Evolutionary conservation across 1,284 basidiomycete species (phyloP).

Genomic region (Ganoderma multipileum): DNA sequence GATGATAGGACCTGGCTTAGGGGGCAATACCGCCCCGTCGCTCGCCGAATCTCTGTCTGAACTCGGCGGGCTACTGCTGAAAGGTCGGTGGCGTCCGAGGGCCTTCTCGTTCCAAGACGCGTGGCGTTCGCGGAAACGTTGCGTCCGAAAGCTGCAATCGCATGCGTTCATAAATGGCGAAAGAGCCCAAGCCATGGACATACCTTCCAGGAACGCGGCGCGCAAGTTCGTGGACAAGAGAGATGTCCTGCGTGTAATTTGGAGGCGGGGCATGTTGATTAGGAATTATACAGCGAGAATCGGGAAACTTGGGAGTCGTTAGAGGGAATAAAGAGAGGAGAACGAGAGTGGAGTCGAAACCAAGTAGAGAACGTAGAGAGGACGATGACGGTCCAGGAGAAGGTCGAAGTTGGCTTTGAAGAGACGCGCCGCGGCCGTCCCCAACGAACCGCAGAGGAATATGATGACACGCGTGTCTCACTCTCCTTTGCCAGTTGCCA

Average conservation of each 20-base stretch:
- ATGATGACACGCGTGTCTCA: not conserved
- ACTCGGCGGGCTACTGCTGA: slow-evolving; percentile 24
- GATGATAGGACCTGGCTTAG: slow-evolving; percentile 22
- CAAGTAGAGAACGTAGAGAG: not conserved
- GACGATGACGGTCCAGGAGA: slow-evolving; percentile 7
- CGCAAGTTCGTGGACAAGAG: slow-evolving; percentile 23
- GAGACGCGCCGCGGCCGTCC: not conserved
- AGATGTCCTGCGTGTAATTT: slow-evolving; percentile 14
- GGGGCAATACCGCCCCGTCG: slow-evolving; percentile 24
- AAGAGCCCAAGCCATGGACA: not conserved
- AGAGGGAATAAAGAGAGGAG: slow-evolving; percentile 3
- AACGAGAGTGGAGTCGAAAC: not conserved
- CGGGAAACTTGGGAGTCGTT: not conserved
- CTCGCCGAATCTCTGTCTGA: slow-evolving; percentile 21
- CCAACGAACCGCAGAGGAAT: not conserved
- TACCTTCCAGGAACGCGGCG: slow-evolving; percentile 19
- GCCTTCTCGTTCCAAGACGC: not conserved
- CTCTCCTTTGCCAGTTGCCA: not conserved
- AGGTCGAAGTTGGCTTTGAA: slow-evolving; percentile 11
- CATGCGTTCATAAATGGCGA: not conserved
- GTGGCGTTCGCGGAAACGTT: not conserved
- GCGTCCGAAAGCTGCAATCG: slow-evolving; percentile 12
- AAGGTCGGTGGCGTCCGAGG: slow-evolving; percentile 2
- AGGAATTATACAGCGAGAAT: slow-evolving; percentile 3
- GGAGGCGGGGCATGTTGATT: slow-evolving; percentile 27